A percentile compares a stretch with the other conserved stretches of the same genome.
Evolutionary conservation across 495 filamentous ascomycete species (phyloP).

Genomic region (Letharia lupina): DNA sequence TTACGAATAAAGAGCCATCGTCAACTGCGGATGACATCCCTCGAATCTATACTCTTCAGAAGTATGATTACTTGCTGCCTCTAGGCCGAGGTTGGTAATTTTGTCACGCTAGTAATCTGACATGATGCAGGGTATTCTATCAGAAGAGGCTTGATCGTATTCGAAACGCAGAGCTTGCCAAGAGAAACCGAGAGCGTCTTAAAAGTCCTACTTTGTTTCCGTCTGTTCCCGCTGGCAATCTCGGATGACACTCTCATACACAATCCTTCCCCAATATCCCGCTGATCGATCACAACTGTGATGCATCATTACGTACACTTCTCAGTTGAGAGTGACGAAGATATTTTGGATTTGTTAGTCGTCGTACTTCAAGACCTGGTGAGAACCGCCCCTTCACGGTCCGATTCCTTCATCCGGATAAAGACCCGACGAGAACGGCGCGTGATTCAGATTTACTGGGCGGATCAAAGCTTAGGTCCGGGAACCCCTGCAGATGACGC

Average conservation of each 20-base stretch:
- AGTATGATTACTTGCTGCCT: conserved; percentile 41
- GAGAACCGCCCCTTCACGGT: background rate
- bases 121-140: conserved; percentile 63
- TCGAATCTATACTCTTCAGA: conserved; percentile 77
- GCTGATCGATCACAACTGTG: background rate
- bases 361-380: background rate
- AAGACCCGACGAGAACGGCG: background rate
- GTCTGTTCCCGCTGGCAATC: conserved; percentile 64
- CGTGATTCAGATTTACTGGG: background rate
- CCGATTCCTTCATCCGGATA: background rate
- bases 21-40: conserved; percentile 43
- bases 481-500: background rate
- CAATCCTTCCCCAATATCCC: background rate
- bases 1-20: conserved; percentile 28
- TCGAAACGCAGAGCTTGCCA: conserved; percentile 69
- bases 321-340: background rate
- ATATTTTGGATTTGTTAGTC: background rate
- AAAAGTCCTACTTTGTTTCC: conserved; percentile 74
- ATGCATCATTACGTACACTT: background rate
- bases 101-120: conserved; percentile 21
- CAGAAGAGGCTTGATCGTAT: conserved; percentile 74
- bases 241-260: conserved; percentile 22
- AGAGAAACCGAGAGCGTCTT: conserved; percentile 71
- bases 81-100: background rate
- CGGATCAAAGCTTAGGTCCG: background rate